Conservation (phyloP, 768 basidiomycete genomes). For the Auricularia sp. region DNA sequence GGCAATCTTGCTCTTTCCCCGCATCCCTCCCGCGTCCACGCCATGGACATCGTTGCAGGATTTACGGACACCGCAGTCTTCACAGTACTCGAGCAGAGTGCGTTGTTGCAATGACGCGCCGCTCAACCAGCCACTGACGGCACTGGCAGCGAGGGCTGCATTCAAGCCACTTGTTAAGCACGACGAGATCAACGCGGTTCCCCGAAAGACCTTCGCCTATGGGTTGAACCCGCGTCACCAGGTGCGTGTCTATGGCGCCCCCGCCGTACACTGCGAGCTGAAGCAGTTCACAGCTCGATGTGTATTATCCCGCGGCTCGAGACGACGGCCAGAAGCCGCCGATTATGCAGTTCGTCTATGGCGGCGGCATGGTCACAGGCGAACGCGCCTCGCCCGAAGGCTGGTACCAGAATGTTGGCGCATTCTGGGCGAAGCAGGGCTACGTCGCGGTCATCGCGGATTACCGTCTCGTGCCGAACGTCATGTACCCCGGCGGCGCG, state of each 20-base stretch:
- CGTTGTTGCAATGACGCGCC: constrained; percentile 1
- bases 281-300: background rate
- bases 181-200: constrained; percentile 35
- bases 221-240: constrained; percentile 42
- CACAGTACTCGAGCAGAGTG: constrained; percentile 27
- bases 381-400: background rate
- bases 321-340: background rate
- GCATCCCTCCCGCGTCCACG: background rate
- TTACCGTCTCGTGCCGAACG: constrained; percentile 1
- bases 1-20: background rate
- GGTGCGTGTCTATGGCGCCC: constrained; percentile 18
- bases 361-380: background rate
- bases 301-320: background rate
- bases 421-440: background rate
- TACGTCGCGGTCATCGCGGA: constrained; percentile 7
- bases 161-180: constrained; percentile 42
- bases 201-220: constrained; percentile 47
- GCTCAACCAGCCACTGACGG: background rate
- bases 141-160: constrained; percentile 31
- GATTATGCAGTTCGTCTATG: constrained; percentile 13
- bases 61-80: constrained; percentile 21
- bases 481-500: background rate
- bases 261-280: background rate
- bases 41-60: constrained; percentile 29
- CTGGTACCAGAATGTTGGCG: background rate